Evolutionary conservation across 306 rosid genomes (phyloP).

Genomic region (Mimosa pudica): DNA sequence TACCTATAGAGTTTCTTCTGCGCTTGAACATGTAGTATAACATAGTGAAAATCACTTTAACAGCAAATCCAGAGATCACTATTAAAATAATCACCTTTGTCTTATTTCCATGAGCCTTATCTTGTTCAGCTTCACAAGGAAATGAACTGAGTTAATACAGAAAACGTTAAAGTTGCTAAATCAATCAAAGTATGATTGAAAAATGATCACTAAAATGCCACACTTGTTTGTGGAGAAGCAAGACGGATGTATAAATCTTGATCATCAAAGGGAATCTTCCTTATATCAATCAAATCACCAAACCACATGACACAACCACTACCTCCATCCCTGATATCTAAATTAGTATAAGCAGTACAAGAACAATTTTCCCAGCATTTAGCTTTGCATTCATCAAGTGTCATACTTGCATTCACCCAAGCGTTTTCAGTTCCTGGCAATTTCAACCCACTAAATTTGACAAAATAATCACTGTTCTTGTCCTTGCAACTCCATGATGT

Average conservation of each 20-base stretch:
- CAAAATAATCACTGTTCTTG: not conserved
- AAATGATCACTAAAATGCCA: not conserved
- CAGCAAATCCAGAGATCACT: not conserved
- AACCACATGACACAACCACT: slow-evolving; percentile 46
- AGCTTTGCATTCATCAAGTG: slow-evolving; percentile 4
- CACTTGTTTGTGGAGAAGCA: slow-evolving; percentile 27
- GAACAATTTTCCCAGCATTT: slow-evolving; percentile 33
- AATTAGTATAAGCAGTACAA: slow-evolving; percentile 38
- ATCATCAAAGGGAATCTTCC: not conserved
- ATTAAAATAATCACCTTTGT: not conserved
- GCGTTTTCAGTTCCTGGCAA: slow-evolving; percentile 32
- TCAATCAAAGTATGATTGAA: not conserved
- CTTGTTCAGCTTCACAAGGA: not conserved
- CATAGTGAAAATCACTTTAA: not conserved
- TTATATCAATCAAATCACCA: slow-evolving; percentile 40
- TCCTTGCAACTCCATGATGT: not conserved
- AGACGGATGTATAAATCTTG: slow-evolving; percentile 37
- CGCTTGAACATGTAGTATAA: not conserved
- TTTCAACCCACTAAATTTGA: not conserved
- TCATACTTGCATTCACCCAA: slow-evolving; percentile 24
- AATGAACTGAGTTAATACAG: not conserved
- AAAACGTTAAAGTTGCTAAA: not conserved
- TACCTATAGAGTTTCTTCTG: not conserved
- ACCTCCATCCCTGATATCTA: slow-evolving; percentile 26
- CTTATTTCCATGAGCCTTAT: not conserved